Conservation (phyloP, 768 basidiomycete species). For the Porpolomopsis calyptriformis region DNA sequence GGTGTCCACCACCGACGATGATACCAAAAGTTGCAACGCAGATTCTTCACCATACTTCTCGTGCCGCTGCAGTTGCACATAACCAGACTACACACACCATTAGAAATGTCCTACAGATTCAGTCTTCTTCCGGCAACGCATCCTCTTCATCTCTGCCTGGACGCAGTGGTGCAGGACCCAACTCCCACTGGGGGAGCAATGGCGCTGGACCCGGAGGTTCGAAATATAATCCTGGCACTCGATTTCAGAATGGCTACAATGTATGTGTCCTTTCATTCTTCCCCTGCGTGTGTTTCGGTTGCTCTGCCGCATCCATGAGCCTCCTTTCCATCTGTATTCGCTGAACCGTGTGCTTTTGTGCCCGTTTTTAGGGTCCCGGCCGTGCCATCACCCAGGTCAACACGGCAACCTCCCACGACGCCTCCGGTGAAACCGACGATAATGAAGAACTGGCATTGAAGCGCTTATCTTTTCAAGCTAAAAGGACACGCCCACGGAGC, state of each 20-base stretch:
- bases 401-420: slow-evolving; percentile 44
- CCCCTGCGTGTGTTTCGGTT: slow-evolving; percentile 7
- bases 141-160: slow-evolving; percentile 28
- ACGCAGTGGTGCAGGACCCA: slow-evolving; percentile 38
- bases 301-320: not conserved
- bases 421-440: slow-evolving; percentile 44
- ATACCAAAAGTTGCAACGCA: slow-evolving; percentile 78
- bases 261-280: slow-evolving; percentile 37
- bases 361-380: slow-evolving; percentile 42
- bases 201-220: slow-evolving; percentile 62
- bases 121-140: slow-evolving; percentile 39
- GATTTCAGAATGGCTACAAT: slow-evolving; percentile 58
- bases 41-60: slow-evolving; percentile 62
- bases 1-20: slow-evolving; percentile 31
- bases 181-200: slow-evolving; percentile 40
- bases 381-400: slow-evolving; percentile 68
- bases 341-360: too few species aligned
- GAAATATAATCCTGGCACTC: slow-evolving; percentile 61
- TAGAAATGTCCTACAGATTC: slow-evolving; percentile 67
- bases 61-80: slow-evolving; percentile 68
- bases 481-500: slow-evolving; percentile 39
- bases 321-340: slow-evolving; percentile 1
- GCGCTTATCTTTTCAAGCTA: slow-evolving; percentile 19
- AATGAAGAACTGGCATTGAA: slow-evolving; percentile 35
- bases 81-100: slow-evolving; percentile 56